Evolutionary conservation across 192 early-diverging fungal species (phyloP), one percentile per base, ranked within the genome.

Genomic region (Entomortierella lignicola): DNA sequence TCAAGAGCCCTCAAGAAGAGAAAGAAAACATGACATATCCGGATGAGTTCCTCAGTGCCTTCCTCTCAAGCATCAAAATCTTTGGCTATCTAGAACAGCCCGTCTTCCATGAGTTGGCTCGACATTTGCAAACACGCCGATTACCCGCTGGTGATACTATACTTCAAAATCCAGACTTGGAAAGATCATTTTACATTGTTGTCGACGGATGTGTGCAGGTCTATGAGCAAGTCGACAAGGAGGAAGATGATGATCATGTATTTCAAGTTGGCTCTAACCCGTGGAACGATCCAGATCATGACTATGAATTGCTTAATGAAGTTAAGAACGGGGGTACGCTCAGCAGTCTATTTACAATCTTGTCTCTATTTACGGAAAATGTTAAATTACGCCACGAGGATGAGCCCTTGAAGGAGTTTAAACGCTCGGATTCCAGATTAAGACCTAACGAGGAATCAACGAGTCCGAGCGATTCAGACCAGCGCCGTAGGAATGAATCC

Each of bases 61-160:
- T 97, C 73, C 83, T 97, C 68, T 90, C 90, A 8, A 89, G 86
- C 20, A 97, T 97, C 82, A 95, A 95, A 81, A 93, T 98, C 10
- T 99, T 99, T 90, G 97, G 97, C 0, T 99, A 98, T 77, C 88
- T 99, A 15, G 98, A 99, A 55, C 87, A 95, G 66, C 94, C 94
- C 1, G 96, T 99, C 8, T 97, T 99, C 80, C 94, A 94, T 80
- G 98, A 99, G 80, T 89, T 99, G 20, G 93, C 94, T 20, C 83
- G 95, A 41, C 94, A 97, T 70, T 84, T 97, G 54, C 94, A 95
- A 80, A 94, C 92, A 0, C 89, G 90, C 23, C 84, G 88, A 23
- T 66, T 93, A 51, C 77, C 91, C 48, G 91, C 91, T 0, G 94
- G 92, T 13, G 93, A 95, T 64, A 91, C 89, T 32, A 87, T 95